These are phyloP conservation scores for Diaporthe nobilis DNA, from an alignment of 2,329 filamentous ascomycete genomes.

Conservation along the genomic window DNA sequence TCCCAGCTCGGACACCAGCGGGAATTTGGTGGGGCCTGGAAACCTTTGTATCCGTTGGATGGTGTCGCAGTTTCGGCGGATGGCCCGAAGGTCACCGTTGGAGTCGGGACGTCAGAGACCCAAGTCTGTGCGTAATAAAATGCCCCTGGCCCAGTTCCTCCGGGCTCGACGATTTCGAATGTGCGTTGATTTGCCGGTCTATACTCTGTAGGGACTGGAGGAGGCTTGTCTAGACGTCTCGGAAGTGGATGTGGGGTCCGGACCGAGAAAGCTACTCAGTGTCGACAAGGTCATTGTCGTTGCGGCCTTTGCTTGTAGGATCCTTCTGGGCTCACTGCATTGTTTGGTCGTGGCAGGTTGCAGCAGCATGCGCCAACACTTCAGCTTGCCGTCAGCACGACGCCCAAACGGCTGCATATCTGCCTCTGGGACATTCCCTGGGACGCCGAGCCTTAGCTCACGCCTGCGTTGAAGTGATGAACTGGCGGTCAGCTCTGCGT, in stretches of 20 bases:
- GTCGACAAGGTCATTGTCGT: constrained; percentile 34
- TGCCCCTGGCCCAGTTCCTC: constrained; percentile 21
- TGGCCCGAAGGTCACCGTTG: constrained; percentile 35
- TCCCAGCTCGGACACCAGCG: constrained; percentile 31
- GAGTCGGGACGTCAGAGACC: constrained; percentile 42
- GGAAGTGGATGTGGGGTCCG: constrained; percentile 35
- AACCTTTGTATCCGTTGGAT: constrained; percentile 25
- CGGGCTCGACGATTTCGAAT: constrained; percentile 39
- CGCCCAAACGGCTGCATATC: constrained; percentile 11
- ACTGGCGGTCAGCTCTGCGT: constrained; percentile 65
- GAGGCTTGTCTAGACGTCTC: constrained; percentile 45
- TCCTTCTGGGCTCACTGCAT: background rate
- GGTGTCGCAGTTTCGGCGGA: constrained; percentile 35
- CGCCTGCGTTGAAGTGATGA: constrained; percentile 50
- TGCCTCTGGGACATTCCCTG: constrained; percentile 32
- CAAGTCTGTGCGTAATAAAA: constrained; percentile 50
- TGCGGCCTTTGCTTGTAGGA: background rate
- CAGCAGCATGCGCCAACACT: constrained; percentile 18
- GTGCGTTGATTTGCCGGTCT: constrained; percentile 37
- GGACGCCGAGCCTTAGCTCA: constrained; percentile 36
- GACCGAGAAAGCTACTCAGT: constrained; percentile 12
- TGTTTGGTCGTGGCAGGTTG: constrained; percentile 25
- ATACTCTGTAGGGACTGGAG: constrained; percentile 49
- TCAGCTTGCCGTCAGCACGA: constrained; percentile 29
- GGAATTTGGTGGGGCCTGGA: constrained; percentile 22